A percentile compares a stretch with the other conserved stretches of the same genome.
Conservation (phyloP, 2,329 filamentous ascomycete genomes). For the Rhytidhysteron rufulum region DNA sequence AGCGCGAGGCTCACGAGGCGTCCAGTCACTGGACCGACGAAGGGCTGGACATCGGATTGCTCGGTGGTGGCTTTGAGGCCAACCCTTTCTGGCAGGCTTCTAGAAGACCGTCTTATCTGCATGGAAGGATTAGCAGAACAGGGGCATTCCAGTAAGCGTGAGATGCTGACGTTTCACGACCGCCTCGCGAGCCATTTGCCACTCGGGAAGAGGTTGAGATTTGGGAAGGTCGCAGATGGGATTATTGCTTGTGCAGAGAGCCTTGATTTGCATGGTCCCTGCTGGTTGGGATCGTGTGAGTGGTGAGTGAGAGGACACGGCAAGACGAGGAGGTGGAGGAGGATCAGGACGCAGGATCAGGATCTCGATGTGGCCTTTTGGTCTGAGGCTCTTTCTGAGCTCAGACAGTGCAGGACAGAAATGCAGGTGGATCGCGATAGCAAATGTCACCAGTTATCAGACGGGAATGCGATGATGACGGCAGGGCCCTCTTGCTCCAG, state of each 20-base stretch:
- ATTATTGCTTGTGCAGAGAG: neutral
- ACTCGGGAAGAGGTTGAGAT: neutral
- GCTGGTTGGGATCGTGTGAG: no score
- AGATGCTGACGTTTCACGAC: slow-evolving; percentile 2
- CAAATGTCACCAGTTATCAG: neutral
- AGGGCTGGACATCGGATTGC: neutral
- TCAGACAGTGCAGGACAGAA: no score
- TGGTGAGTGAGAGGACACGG: no score
- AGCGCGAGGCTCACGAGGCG: neutral
- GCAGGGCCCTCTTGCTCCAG: no score
- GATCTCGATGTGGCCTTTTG: neutral
- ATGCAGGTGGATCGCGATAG: no score
- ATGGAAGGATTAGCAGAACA: slow-evolving; percentile 4
- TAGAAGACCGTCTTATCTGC: slow-evolving; percentile 21
- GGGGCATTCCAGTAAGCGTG: neutral
- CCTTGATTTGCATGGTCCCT: neutral
- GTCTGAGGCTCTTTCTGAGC: neutral
- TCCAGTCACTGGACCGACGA: neutral
- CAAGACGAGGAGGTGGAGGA: no score
- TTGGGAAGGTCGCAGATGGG: neutral
- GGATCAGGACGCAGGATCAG: neutral
- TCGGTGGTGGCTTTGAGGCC: slow-evolving; percentile 1
- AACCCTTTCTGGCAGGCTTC: slow-evolving; percentile 25
- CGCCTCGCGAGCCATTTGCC: neutral
- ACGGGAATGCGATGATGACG: neutral